Evolutionary conservation across 345 rosid species (phyloP).

Genomic region (Eucalyptus sp.): DNA sequence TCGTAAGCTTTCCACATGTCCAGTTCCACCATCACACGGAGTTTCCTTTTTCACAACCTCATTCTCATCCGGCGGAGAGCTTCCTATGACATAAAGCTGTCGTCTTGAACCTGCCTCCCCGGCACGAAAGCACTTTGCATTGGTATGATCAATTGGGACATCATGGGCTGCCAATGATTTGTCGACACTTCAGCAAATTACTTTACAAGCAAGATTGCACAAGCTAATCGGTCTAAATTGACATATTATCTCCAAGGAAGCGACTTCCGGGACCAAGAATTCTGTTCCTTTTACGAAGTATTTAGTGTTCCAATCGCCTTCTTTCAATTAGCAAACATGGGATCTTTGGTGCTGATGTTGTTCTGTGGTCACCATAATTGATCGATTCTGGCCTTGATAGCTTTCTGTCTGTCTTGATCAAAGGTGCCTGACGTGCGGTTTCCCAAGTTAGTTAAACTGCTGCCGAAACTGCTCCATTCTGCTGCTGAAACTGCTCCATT

Average conservation of each 20-base stretch:
- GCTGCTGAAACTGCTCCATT: not conserved
- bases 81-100: not conserved
- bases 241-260: not conserved
- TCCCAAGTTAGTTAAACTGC: not conserved
- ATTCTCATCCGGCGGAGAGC: not conserved
- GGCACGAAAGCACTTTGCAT: not conserved
- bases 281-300: not conserved
- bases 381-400: not conserved
- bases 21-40: not conserved
- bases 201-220: not conserved
- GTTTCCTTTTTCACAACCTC: not conserved
- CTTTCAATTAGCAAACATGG: not conserved
- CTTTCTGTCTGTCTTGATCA: not conserved
- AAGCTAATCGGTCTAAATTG: not conserved
- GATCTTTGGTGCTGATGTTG: not conserved
- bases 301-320: not conserved
- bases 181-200: not conserved
- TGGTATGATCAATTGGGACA: not conserved
- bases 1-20: not conserved
- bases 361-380: not conserved
- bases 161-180: not conserved
- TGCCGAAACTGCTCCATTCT: not conserved
- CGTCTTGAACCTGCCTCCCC: not conserved
- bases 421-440: not conserved
- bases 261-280: not conserved